Base-by-base conservation (phyloP, 345 rosid species). In the Linum tenue region DNA sequence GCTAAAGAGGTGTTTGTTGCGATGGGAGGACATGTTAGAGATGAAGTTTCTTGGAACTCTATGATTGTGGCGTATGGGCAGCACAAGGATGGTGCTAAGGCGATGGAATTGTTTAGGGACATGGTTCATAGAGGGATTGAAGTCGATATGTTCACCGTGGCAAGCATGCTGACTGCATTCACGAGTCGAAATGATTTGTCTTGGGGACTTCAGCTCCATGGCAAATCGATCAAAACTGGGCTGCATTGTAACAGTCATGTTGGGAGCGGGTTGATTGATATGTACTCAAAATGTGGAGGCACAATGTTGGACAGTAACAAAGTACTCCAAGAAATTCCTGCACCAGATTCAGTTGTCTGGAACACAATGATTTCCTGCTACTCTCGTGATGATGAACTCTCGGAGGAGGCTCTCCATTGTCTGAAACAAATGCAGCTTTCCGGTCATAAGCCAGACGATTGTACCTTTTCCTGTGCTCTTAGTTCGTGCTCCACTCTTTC, bases 1-100 rank as follows among this genome's bases (percentile, higher is more conserved):
- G 96, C 97, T 2, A 79, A 79, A 44, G 63, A 63, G 17, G 77
- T 90, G 63, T 90, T 92, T 58, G 64, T 69, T 57, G 85, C 73
- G 73, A 80, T 88, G 90, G 87, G 68, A 44, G 80, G 77, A 55
- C 67, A 63, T 48, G 66, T 71, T 15, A 82, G 80, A 72, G 90
- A 90, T 74, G 89, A 79, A 69, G 97, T 92, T 75, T 85, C 98
- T 1, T 90, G 98, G 98, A 92, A 92, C 67, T 84, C 97, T 39
- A 88, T 90, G 94, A 85, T 90, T 63, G 98, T 88, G 67, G 94
- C 87, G 9, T 83, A 76, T 65, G 97, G 94, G 72, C 97, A 90
- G 79, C 91, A 92, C 17, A 74, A 80, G 60, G 80, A 85, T 70
- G 98, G 97, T 55, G 67, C 56, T 6, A 73, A 80, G 71, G 94